These are phyloP conservation scores for Podospora tetraspora DNA, from an alignment of 495 filamentous ascomycete species.

Conservation along the genomic window DNA sequence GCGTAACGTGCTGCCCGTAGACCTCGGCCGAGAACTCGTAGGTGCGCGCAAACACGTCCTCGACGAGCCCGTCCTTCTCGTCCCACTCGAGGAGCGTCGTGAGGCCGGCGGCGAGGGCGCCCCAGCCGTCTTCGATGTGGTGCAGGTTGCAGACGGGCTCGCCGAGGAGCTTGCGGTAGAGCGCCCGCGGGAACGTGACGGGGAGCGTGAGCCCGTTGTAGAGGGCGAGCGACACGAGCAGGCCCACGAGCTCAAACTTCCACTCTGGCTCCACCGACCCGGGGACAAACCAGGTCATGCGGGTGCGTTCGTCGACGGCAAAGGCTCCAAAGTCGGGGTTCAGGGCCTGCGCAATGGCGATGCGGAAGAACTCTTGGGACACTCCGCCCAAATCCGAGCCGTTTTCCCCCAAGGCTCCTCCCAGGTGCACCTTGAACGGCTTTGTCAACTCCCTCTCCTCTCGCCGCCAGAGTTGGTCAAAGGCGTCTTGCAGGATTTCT, in stretches of 20 bases:
- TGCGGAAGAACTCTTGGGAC: slow-evolving; percentile 89
- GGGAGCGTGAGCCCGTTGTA: slow-evolving; percentile 92
- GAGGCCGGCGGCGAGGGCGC: slow-evolving; percentile 66
- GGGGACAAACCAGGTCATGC: slow-evolving; percentile 83
- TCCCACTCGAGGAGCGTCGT: slow-evolving; percentile 67
- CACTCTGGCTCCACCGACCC: slow-evolving; percentile 73
- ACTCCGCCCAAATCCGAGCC: slow-evolving; percentile 92
- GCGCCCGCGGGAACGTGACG: slow-evolving; percentile 73
- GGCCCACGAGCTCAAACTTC: slow-evolving; percentile 83
- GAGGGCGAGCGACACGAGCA: slow-evolving; percentile 84
- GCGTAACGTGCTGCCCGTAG: slow-evolving; percentile 51
- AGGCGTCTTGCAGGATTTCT: slow-evolving; percentile 66
- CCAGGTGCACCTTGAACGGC: slow-evolving; percentile 83
- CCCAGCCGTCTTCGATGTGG: slow-evolving; percentile 85
- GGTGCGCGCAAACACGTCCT: slow-evolving; percentile 70
- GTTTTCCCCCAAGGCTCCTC: slow-evolving; percentile 74
- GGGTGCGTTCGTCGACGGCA: slow-evolving; percentile 63
- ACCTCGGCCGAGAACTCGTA: slow-evolving; percentile 80
- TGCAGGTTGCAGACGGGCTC: slow-evolving; percentile 58
- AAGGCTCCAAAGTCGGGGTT: slow-evolving; percentile 71
- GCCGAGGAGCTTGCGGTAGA: slow-evolving; percentile 77
- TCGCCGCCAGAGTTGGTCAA: slow-evolving; percentile 83
- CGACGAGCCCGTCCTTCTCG: slow-evolving; percentile 66
- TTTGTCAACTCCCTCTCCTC: slow-evolving; percentile 75
- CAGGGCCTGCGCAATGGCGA: slow-evolving; percentile 71